Evolutionary conservation across 2,329 filamentous ascomycete genomes (phyloP).

Genomic region (Lecanicillium sp.): DNA sequence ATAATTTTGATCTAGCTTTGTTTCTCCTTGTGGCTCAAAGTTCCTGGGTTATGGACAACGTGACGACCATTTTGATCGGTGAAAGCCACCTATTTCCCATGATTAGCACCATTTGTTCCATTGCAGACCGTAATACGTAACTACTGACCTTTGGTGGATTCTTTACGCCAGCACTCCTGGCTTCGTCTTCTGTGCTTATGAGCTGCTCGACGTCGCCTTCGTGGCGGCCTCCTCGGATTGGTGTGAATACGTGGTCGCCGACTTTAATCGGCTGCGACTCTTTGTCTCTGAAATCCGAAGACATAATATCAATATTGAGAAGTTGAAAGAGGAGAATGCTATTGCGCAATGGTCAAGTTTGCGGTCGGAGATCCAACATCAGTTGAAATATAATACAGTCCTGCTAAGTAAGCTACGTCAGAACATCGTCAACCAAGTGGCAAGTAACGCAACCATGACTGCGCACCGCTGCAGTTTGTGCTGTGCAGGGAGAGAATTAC

Average conservation of each 20-base stretch:
- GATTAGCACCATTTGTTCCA: neutral
- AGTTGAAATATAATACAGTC: too few relatives aligned
- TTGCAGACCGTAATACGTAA: neutral
- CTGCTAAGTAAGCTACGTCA: too few relatives aligned
- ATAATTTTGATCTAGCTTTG: too few relatives aligned
- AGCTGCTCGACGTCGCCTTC: neutral
- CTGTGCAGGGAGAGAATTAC: too few relatives aligned
- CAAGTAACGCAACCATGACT: too few relatives aligned
- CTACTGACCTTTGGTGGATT: neutral
- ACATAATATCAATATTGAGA: too few relatives aligned
- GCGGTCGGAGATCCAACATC: too few relatives aligned
- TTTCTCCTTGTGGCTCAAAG: too few relatives aligned
- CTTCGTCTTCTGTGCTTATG: neutral
- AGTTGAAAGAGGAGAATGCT: too few relatives aligned
- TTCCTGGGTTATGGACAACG: neutral
- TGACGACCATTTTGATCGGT: neutral
- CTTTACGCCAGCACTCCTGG: neutral
- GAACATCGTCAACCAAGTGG: too few relatives aligned
- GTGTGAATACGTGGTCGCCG: neutral
- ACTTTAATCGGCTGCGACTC: neutral
- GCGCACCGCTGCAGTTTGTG: too few relatives aligned
- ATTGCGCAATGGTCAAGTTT: too few relatives aligned
- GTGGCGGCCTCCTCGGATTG: neutral
- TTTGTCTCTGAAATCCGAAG: neutral
- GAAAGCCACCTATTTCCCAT: neutral